Evolutionary conservation across 2,329 filamentous ascomycete species (phyloP).

Genomic region (Waltergamsia citrina): DNA sequence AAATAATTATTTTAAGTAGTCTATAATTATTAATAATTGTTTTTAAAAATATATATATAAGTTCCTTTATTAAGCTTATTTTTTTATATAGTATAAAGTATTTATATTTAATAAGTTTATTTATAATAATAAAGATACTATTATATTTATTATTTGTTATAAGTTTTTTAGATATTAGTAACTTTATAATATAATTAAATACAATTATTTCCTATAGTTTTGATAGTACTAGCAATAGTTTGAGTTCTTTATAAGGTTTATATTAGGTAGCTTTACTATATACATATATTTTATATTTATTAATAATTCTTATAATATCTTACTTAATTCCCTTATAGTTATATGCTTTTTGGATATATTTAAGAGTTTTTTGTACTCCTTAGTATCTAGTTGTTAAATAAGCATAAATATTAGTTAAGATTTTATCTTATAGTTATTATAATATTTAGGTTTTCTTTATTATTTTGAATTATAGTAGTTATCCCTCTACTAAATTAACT

Average conservation of each 20-base stretch:
- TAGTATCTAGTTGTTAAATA: no score
- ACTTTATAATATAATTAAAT: constrained; percentile 4
- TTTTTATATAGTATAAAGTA: constrained; percentile 1
- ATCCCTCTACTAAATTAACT: no score
- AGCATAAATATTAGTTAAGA: no score
- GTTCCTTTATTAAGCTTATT: constrained; percentile 4
- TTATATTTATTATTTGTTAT: constrained; percentile 2
- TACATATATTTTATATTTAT: no score
- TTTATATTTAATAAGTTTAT: constrained; percentile 2
- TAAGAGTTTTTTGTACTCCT: no score
- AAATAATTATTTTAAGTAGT: no score
- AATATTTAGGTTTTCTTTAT: no score
- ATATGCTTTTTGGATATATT: constrained; percentile 1
- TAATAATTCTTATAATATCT: no score
- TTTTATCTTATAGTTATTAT: no score
- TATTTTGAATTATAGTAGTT: no score
- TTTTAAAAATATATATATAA: constrained; percentile 4
- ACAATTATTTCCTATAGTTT: constrained; percentile 5
- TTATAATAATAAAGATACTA: constrained; percentile 3
- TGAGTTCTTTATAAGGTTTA: constrained; percentile 7
- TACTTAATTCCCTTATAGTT: constrained; percentile 7
- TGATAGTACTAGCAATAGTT: constrained; percentile 5
- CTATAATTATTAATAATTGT: constrained; percentile 4
- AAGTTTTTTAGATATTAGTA: constrained; percentile 4
- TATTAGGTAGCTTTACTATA: constrained; percentile 2